Evolutionary conservation across 2,329 filamentous ascomycete species (phyloP), one percentile per base, ranked within the genome.

Genomic region (Neonectria coccinea): DNA sequence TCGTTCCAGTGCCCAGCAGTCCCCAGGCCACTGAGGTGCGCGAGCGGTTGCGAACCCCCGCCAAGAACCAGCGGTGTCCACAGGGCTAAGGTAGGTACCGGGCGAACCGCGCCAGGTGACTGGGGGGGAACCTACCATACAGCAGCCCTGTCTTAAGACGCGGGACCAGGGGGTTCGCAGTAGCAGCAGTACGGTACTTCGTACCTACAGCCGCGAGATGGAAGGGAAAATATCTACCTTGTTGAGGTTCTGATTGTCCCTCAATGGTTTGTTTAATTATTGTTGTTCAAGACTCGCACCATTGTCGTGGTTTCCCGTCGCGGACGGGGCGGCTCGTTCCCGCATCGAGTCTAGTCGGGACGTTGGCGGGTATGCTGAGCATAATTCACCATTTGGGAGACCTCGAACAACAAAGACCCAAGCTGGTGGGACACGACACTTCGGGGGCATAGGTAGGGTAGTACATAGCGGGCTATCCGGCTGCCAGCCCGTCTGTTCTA

Each of bases 1-100:
- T 56, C 59, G 64, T 66, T 66, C 64, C 64, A 66, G 56, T 55
- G 56, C 31, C 50, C 55, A 58, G 39, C 61, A 56, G 52, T 16
- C 25, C 31, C 48, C 50, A 62, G 59, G 48, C 45, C 52, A 56
- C 53, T 62, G 52, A 56, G 52, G 44, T 27, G 25, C 33, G 52
- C 33, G 33, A 25, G 44, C 55, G 42, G 55, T 7, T 42, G 39
- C n/a, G 39, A 42, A 42, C 39, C n/a, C 39, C 39, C n/a, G n/a
- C 39, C 22, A 47, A 47, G 54, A 41, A 41, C 56, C 53, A 41
- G 44, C 36, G 42, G 56, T 59, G 61, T 59, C 61, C 61, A 64
- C 61, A 64, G 61, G 56, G 61, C 39, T 42, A 39, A 39, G 36
- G 36, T 39, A 42, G 39, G 39, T 20, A 42, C 39, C 39, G 39